Conservation (phyloP, 208 protist genomes). For the Trypanosoma conorhini region DNA sequence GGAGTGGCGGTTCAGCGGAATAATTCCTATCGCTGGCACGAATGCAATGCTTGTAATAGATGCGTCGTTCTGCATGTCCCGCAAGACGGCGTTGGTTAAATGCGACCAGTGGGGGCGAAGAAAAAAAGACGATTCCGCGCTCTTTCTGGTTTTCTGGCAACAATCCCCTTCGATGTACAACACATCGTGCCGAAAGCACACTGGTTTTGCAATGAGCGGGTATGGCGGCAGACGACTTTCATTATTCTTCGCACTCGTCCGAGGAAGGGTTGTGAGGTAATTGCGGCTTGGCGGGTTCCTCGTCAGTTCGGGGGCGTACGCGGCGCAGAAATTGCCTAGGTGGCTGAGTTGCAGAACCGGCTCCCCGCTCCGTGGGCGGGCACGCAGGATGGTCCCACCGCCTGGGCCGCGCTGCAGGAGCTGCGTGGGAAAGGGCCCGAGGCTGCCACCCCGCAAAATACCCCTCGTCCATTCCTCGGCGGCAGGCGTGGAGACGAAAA, state of each 20-base stretch:
- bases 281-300: not conserved
- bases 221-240: conserved; percentile 1
- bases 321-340: conserved; percentile 10
- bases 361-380: not conserved
- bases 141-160: no score
- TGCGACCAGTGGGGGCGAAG: not conserved
- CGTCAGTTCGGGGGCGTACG: conserved; percentile 6
- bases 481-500: not conserved
- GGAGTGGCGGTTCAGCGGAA: conserved; percentile 15
- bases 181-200: conserved; percentile 20
- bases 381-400: not conserved
- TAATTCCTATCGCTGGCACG: conserved; percentile 27
- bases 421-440: not conserved
- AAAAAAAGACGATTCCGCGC: not conserved
- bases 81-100: not conserved
- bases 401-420: conserved; percentile 1
- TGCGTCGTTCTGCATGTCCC: not conserved
- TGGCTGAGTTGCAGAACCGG: not conserved
- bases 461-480: not conserved
- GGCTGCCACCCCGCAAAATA: not conserved
- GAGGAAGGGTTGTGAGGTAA: not conserved
- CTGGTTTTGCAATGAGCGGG: conserved; percentile 14
- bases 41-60: not conserved
- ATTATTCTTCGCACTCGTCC: not conserved
- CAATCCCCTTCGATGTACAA: conserved; percentile 10